phyloP scores from a whole-genome alignment of 2,329 filamentous ascomycete genomes.

The Microdochium trichocladiopsis region DNA sequence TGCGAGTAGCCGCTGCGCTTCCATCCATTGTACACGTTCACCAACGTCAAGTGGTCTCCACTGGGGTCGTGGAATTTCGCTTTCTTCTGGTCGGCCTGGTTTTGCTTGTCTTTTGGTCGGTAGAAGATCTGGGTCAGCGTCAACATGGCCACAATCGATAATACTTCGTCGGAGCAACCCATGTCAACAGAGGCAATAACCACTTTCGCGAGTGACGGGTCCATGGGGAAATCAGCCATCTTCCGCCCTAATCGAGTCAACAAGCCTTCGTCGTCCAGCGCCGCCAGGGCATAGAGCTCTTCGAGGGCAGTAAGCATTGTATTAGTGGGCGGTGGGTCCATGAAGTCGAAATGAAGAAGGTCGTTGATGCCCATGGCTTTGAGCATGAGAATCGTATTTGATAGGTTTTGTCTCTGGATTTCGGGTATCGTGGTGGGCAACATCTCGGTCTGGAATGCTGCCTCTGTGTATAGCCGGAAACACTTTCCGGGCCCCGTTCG shows the following conservation, averaged over 20 bases:
- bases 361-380: constrained; percentile 99
- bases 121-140: constrained; percentile 85
- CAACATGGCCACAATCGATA: constrained; percentile 93
- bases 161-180: constrained; percentile 85
- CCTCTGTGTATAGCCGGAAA: constrained; percentile 91
- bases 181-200: constrained; percentile 84
- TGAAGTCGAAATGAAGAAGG: constrained; percentile 94
- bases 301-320: constrained; percentile 96
- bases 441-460: constrained; percentile 95
- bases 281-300: constrained; percentile 86
- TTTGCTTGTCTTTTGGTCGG: constrained; percentile 93
- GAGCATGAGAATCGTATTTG: constrained; percentile 90
- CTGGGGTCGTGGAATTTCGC: constrained; percentile 93
- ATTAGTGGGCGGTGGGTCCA: constrained; percentile 96
- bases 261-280: constrained; percentile 90
- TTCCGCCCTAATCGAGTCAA: constrained; percentile 87
- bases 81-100: constrained; percentile 95
- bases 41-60: constrained; percentile 86
- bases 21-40: constrained; percentile 98
- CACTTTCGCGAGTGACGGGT: constrained; percentile 83
- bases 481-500: constrained; percentile 94
- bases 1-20: constrained; percentile 75
- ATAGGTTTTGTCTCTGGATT: constrained; percentile 90
- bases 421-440: constrained; percentile 92
- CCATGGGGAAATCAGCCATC: constrained; percentile 99